Percentiles rank a stretch among this genome's conserved stretches.
Conservation (phyloP, 176 grass and related monocot species). For the Themeda triandra region DNA sequence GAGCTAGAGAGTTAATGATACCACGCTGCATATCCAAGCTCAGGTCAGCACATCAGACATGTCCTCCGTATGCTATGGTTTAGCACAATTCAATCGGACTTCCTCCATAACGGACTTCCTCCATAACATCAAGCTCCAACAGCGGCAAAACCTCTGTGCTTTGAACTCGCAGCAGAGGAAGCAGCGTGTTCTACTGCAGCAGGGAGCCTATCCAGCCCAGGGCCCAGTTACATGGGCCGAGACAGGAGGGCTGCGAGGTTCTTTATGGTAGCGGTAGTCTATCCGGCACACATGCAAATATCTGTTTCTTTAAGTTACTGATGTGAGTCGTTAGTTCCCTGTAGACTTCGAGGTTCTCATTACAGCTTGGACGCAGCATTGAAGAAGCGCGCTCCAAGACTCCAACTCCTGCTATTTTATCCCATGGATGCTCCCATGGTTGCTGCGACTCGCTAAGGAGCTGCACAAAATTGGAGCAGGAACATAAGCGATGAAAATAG, state of each 20-base stretch:
- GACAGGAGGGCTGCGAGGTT: no score
- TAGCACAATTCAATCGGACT: not conserved
- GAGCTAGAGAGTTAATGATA: not conserved
- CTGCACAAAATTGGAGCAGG: conserved; percentile 27
- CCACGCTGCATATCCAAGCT: conserved; percentile 17
- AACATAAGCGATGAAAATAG: not conserved
- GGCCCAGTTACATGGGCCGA: conserved; percentile 13
- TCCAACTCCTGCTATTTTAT: conserved; percentile 37
- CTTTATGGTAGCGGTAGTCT: no score
- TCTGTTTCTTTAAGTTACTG: conserved; percentile 49
- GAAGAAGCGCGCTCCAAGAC: conserved; percentile 47
- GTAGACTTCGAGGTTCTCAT: conserved; percentile 48
- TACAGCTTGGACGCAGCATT: conserved; percentile 49
- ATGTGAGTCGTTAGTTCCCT: conserved; percentile 53
- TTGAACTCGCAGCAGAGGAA: not conserved
- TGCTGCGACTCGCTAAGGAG: conserved; percentile 31
- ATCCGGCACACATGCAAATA: conserved; percentile 78
- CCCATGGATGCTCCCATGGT: conserved; percentile 35
- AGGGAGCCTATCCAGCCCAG: not conserved
- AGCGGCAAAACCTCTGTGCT: not conserved
- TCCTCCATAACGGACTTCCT: not conserved
- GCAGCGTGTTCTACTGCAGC: not conserved
- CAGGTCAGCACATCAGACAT: not conserved
- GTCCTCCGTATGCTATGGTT: not conserved
- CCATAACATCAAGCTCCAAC: not conserved